Evolutionary conservation across 129 eudicot species (phyloP).

Genomic region (Smallanthus sonchifolius): DNA sequence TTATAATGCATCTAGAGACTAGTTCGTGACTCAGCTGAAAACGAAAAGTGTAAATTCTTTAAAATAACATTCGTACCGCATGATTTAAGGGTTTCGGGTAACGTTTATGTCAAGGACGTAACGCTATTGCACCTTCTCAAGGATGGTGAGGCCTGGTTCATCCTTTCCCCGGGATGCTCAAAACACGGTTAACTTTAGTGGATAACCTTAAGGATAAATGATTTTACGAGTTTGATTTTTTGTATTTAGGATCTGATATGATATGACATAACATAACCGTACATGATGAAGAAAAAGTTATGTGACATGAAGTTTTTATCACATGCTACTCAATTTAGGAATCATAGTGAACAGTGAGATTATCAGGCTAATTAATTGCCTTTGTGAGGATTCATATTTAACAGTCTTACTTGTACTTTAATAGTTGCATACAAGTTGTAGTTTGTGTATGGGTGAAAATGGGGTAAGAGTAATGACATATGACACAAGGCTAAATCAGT

Average conservation of each 20-base stretch:
- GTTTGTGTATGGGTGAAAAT: slow-evolving; percentile 16
- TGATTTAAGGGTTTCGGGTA: neutral
- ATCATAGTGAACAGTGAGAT: slow-evolving; percentile 8
- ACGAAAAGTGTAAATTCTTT: neutral
- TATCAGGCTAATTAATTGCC: slow-evolving; percentile 5
- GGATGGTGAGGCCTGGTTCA: too few species aligned
- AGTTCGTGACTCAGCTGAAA: neutral
- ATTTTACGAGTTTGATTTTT: neutral
- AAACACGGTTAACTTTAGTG: neutral
- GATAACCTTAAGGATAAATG: too few species aligned
- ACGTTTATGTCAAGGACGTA: neutral
- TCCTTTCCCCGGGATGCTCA: neutral
- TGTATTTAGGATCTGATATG: too few species aligned
- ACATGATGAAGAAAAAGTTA: neutral
- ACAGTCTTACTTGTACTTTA: neutral
- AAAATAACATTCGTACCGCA: neutral
- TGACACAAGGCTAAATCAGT: slow-evolving; percentile 37
- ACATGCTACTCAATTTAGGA: slow-evolving; percentile 19
- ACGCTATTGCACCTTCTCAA: neutral
- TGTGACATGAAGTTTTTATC: neutral
- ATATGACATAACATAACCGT: neutral
- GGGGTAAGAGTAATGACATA: slow-evolving; percentile 33
- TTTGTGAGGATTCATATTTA: neutral
- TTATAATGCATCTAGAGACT: neutral
- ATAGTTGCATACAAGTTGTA: neutral